These are phyloP conservation scores for Lipomyces sp. DNA, from an alignment of 805 yeast genomes.

Conservation along the genomic window DNA sequence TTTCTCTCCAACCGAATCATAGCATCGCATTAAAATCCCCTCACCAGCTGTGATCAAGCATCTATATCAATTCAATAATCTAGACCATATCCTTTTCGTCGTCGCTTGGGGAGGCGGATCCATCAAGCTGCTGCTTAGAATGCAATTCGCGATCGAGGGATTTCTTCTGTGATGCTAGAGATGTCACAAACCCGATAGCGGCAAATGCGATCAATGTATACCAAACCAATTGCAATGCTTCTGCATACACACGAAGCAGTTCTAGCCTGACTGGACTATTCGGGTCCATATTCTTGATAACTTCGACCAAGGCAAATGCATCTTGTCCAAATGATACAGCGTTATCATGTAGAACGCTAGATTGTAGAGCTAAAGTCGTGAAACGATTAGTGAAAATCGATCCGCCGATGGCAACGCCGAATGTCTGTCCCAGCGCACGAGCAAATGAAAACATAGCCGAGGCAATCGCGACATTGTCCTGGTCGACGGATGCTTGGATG, in stretches of 20 bases:
- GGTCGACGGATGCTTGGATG: slow-evolving; percentile 42
- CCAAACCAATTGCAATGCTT: neutral
- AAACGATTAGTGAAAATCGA: slow-evolving; percentile 1
- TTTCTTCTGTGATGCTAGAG: neutral
- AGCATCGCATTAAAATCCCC: no score
- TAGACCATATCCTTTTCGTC: no score
- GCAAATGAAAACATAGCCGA: slow-evolving; percentile 43
- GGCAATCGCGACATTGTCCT: slow-evolving; percentile 41
- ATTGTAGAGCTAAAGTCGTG: neutral
- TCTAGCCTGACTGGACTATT: neutral
- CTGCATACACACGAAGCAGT: neutral
- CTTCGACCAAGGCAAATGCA: neutral
- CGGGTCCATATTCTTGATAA: neutral
- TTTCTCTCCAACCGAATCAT: no score
- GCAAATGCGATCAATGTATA: neutral
- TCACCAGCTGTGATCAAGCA: no score
- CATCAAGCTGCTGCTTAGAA: neutral
- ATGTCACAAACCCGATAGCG: neutral
- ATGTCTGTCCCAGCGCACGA: slow-evolving; percentile 42
- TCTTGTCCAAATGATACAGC: neutral
- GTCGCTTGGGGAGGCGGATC: no score
- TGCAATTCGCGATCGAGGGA: neutral
- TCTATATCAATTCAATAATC: no score
- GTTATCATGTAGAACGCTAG: no score
- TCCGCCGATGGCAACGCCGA: slow-evolving; percentile 46